Base-by-base conservation (phyloP, 805 yeast species). In the Ogataea parapolymorpha region DNA sequence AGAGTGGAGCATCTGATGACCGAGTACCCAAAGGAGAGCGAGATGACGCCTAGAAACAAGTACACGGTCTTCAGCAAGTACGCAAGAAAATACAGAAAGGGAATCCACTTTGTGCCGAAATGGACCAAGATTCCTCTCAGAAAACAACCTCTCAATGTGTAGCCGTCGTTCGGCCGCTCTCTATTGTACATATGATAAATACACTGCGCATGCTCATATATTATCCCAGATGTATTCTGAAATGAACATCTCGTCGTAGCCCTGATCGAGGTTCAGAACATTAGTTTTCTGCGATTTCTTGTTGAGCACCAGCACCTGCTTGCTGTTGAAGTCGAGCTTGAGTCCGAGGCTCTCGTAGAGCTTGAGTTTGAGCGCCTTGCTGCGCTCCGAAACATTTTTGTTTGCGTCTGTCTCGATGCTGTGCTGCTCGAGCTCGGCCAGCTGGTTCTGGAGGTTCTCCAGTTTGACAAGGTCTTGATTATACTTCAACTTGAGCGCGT, bases 81-180 rank as follows among this genome's bases (percentile, higher is more conserved):
- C 54, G 75, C 81, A 11, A 79, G 74, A 55, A 82, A 81, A 15
- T 93, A 91, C 66, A 79, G 98, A 69, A 91, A 89, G 67, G 81
- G 90, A 49, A 79, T 86, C 18, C 98, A 91, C 58, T 69, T 80
- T 62, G 85, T 83, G 31, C 96, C 96, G 15, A 86, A 89, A 60
- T 89, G 96, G 95, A 89, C 97, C 40, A 88, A 82, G 68, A 61
- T 79, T 48, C 78, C 95, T 7, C 74, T 82, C 63, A 80, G 96
- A 69, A 79, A 75, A 44, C 84, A 85, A 57, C 96, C 96, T 32
- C 73, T 73, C 45, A 74, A 81, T 58, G 82, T 75, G 61, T 85
- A 59, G 40, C 24, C 28, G 18, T 11, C 15, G 26, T 27, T 17
- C n/a, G 39, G 32, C 35, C 11, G 14, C n/a, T 20, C 20, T 40